Evolutionary conservation across 148 eudicot genomes (phyloP).

Genomic region (Vaccinium vitisidaea): DNA sequence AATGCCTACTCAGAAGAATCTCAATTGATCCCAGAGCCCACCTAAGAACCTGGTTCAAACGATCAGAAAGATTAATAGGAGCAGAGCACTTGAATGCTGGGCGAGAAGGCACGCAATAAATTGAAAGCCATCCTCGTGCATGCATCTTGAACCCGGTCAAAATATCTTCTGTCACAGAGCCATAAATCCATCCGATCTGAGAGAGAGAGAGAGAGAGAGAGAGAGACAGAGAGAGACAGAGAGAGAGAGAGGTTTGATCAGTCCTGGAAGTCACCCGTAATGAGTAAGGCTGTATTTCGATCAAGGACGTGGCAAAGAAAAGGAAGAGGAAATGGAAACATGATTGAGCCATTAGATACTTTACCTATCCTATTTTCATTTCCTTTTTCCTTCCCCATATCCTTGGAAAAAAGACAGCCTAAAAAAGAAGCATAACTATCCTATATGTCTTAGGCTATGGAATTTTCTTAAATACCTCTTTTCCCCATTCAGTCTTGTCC

Average conservation of each 20-base stretch:
- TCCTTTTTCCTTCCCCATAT: neutral
- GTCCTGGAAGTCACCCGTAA: too few relatives aligned
- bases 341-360: too few relatives aligned
- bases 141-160: constrained; percentile 84
- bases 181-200: constrained; percentile 88
- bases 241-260: too few relatives aligned
- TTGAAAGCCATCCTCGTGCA: constrained; percentile 73
- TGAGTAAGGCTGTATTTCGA: too few relatives aligned
- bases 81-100: constrained; percentile 81
- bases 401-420: neutral
- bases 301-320: too few relatives aligned
- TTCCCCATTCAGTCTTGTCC: constrained; percentile 97
- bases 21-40: constrained; percentile 84
- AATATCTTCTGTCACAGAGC: constrained; percentile 82
- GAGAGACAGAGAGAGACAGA: too few relatives aligned
- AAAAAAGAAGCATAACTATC: too few relatives aligned
- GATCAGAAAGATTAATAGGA: constrained; percentile 79
- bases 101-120: constrained; percentile 68
- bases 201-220: too few relatives aligned
- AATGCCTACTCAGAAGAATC: constrained; percentile 74
- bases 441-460: neutral
- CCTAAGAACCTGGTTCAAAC: constrained; percentile 71
- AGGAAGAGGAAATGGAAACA: too few relatives aligned
- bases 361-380: too few relatives aligned
- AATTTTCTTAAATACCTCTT: constrained; percentile 59